These are phyloP conservation scores for Saccharomyces hybrid DNA, from an alignment of 1,139 yeast genomes.

Conservation along the genomic window DNA sequence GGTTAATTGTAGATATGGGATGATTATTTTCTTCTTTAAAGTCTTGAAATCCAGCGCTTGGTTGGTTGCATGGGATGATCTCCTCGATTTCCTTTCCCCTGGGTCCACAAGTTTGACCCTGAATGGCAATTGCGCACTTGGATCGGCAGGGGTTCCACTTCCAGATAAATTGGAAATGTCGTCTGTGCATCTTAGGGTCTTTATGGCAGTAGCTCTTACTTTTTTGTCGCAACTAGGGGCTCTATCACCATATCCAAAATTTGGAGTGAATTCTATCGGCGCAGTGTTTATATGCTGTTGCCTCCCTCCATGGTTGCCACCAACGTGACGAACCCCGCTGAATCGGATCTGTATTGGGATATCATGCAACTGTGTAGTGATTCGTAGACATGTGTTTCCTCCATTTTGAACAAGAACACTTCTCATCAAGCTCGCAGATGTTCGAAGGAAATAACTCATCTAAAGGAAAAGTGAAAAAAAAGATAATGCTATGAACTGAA, in stretches of 20 bases:
- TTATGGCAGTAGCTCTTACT: conserved; percentile 16
- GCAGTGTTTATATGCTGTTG: conserved; percentile 27
- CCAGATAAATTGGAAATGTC: conserved; percentile 21
- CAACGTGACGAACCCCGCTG: not conserved
- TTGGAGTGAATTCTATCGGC: conserved; percentile 35
- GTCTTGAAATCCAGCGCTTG: conserved; percentile 9
- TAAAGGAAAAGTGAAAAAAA: not conserved
- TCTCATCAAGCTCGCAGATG: not conserved
- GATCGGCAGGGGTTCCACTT: not conserved
- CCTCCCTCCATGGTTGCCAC: not conserved
- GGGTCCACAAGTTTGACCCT: conserved; percentile 40
- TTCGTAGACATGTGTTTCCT: not conserved
- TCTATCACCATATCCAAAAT: conserved; percentile 9
- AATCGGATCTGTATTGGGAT: not conserved
- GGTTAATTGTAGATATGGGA: conserved; percentile 69
- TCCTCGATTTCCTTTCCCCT: conserved; percentile 11
- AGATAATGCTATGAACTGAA: not conserved
- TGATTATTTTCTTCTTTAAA: conserved; percentile 35
- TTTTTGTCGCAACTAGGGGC: conserved; percentile 12
- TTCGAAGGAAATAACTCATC: not conserved
- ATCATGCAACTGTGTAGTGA: not conserved
- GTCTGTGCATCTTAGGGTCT: conserved; percentile 34
- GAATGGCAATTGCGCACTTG: conserved; percentile 46
- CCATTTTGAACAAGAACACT: not conserved
- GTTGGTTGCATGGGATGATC: conserved; percentile 6